A percentile compares a stretch with the other conserved stretches of the same genome.
Evolutionary conservation across 305 asterid species (phyloP).

Genomic region (Fraxinus sp.): DNA sequence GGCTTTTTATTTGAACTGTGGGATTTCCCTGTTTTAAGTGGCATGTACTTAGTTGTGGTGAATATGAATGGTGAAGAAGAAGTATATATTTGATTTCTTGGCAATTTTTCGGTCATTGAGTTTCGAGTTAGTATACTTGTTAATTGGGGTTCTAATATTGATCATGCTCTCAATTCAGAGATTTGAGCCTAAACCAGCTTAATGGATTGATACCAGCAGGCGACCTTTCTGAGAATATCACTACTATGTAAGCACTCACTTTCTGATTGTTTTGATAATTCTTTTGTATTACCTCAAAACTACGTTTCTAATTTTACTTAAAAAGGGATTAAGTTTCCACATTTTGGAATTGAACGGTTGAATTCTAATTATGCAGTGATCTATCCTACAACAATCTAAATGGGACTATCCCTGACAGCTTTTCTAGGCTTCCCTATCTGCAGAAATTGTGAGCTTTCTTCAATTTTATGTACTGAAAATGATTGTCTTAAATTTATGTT

Average conservation of each 20-base stretch:
- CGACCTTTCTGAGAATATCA: slow-evolving; percentile 59
- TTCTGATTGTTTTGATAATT: slow-evolving; percentile 9
- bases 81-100: not conserved
- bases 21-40: not conserved
- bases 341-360: slow-evolving; percentile 2
- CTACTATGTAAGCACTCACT: slow-evolving; percentile 68
- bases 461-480: slow-evolving; percentile 6
- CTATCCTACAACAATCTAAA: slow-evolving; percentile 72
- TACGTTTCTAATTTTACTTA: not conserved
- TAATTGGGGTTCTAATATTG: slow-evolving; percentile 17
- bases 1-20: not conserved
- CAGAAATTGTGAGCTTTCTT: slow-evolving; percentile 73
- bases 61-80: not conserved
- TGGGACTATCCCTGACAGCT: slow-evolving; percentile 77
- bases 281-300: slow-evolving; percentile 1
- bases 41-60: not conserved
- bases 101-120: not conserved
- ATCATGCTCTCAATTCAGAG: slow-evolving; percentile 49
- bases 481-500: slow-evolving; percentile 3
- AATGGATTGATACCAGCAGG: slow-evolving; percentile 74
- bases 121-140: not conserved
- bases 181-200: slow-evolving; percentile 83
- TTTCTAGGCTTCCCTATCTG: slow-evolving; percentile 70
- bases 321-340: not conserved
- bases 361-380: slow-evolving; percentile 56